These are phyloP conservation scores for Xylaria sp. DNA, from an alignment of 2,329 filamentous ascomycete species.

Conservation along the genomic window DNA sequence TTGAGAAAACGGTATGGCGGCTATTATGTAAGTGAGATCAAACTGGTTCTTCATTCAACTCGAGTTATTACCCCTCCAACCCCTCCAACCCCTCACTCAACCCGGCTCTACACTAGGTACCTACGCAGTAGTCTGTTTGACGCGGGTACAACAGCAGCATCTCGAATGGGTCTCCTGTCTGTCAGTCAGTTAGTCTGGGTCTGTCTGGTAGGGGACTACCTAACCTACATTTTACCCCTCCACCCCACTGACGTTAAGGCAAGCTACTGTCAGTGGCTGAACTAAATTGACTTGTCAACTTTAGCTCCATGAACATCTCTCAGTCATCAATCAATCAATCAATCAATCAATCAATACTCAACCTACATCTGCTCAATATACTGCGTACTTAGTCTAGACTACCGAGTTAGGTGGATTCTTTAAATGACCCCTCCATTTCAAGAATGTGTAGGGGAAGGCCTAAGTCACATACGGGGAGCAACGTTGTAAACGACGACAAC, in stretches of 20 bases:
- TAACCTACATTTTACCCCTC: slow-evolving; percentile 46
- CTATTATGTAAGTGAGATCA: neutral
- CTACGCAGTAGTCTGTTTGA: slow-evolving; percentile 11
- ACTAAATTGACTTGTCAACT: slow-evolving; percentile 5
- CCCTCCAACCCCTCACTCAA: slow-evolving; percentile 18
- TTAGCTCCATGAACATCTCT: no score
- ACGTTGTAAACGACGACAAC: neutral
- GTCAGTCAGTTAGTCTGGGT: no score
- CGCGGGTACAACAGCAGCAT: slow-evolving; percentile 21
- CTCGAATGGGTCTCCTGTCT: slow-evolving; percentile 9
- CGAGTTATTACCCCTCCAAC: slow-evolving; percentile 11
- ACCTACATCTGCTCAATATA: no score
- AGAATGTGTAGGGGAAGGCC: neutral
- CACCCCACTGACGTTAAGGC: slow-evolving; percentile 33
- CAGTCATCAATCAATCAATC: no score
- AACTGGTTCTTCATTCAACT: neutral
- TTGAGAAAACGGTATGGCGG: slow-evolving; percentile 1
- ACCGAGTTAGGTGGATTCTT: neutral
- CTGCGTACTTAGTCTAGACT: no score
- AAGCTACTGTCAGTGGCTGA: slow-evolving; percentile 21
- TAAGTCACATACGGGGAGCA: neutral
- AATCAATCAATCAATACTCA: no score
- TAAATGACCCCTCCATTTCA: neutral
- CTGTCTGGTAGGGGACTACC: slow-evolving; percentile 1
- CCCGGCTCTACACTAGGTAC: neutral